phyloP scores from a whole-genome alignment of 2,329 filamentous ascomycete species.

The Hymenoscyphus fraxineus region DNA sequence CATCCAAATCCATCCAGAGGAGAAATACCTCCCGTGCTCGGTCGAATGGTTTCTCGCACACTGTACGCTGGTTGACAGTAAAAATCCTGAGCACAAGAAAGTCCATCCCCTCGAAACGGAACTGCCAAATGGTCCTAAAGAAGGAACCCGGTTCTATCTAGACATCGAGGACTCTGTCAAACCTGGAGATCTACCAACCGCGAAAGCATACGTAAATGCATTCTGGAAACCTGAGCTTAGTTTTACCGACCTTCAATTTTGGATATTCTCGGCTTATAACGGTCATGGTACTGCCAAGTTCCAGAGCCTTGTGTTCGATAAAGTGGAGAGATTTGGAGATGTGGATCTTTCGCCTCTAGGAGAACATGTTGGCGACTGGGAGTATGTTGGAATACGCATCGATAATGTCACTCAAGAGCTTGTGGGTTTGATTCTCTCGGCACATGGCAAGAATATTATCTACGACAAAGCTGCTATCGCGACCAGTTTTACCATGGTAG shows the following conservation, averaged over 20 bases:
- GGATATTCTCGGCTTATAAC: slow-evolving; percentile 25
- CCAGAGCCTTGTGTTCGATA: slow-evolving; percentile 16
- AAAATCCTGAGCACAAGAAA: slow-evolving; percentile 14
- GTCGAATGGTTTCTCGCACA: slow-evolving; percentile 19
- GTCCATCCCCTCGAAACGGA: slow-evolving; percentile 19
- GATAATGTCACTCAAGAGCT: slow-evolving; percentile 24
- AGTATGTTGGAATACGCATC: slow-evolving; percentile 22
- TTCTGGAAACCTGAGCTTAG: slow-evolving; percentile 18
- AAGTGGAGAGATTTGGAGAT: slow-evolving; percentile 17
- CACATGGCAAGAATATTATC: slow-evolving; percentile 22
- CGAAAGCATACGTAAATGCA: slow-evolving; percentile 24
- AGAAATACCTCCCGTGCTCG: slow-evolving; percentile 22
- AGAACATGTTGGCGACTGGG: slow-evolving; percentile 26
- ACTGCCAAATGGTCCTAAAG: slow-evolving; percentile 20
- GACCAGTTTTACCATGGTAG: slow-evolving; percentile 16
- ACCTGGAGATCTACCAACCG: slow-evolving; percentile 19
- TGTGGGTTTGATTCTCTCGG: slow-evolving; percentile 20
- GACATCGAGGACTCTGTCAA: slow-evolving; percentile 21
- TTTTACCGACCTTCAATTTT: slow-evolving; percentile 28
- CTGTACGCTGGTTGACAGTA: slow-evolving; percentile 18
- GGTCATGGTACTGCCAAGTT: slow-evolving; percentile 23
- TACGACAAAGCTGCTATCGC: slow-evolving; percentile 15
- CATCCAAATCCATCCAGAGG: slow-evolving; percentile 21
- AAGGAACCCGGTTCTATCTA: slow-evolving; percentile 24
- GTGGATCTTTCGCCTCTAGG: slow-evolving; percentile 23